A percentile compares a stretch with the other conserved stretches of the same genome.
Conservation (phyloP, 805 yeast species). For the Metschnikowia chrysomelidarum region DNA sequence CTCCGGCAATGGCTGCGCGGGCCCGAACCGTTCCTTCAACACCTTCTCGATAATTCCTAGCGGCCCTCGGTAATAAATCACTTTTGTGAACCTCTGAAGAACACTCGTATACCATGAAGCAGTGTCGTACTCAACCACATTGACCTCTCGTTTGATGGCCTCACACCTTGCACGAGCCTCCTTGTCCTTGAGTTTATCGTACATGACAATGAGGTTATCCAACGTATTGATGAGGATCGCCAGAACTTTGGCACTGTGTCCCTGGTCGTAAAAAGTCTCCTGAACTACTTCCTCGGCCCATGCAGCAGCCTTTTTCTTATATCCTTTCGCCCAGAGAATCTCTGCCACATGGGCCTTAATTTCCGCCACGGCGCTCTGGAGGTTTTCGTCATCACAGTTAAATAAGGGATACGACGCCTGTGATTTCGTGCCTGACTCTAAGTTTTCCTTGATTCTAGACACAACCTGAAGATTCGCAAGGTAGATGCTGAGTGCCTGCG, state of each 20-base stretch:
- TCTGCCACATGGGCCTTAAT: conserved; percentile 40
- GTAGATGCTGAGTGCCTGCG: conserved; percentile 35
- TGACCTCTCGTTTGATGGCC: conserved; percentile 24
- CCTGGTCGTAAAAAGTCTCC: conserved; percentile 31
- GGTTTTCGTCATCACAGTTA: conserved; percentile 30
- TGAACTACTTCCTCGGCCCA: conserved; percentile 44
- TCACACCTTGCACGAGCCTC: conserved; percentile 28
- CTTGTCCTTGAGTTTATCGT: conserved; percentile 24
- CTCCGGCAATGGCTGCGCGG: conserved; percentile 31
- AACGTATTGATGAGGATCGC: conserved; percentile 32
- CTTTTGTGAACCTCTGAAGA: conserved; percentile 34
- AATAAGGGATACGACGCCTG: conserved; percentile 38
- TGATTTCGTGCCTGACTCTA: conserved; percentile 17
- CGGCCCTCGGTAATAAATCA: conserved; percentile 42
- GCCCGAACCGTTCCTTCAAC: conserved; percentile 38
- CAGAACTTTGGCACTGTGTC: conserved; percentile 25
- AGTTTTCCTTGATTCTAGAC: conserved; percentile 18
- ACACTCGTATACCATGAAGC: conserved; percentile 34
- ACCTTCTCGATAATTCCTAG: conserved; percentile 42
- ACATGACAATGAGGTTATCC: conserved; percentile 33
- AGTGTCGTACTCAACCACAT: conserved; percentile 25
- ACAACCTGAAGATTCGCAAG: conserved; percentile 32
- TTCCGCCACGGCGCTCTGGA: conserved; percentile 30
- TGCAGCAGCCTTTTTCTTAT: conserved; percentile 35
- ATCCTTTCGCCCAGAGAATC: conserved; percentile 42